Conservation (phyloP, 768 basidiomycete species). For the Tubosaeta sp. region DNA sequence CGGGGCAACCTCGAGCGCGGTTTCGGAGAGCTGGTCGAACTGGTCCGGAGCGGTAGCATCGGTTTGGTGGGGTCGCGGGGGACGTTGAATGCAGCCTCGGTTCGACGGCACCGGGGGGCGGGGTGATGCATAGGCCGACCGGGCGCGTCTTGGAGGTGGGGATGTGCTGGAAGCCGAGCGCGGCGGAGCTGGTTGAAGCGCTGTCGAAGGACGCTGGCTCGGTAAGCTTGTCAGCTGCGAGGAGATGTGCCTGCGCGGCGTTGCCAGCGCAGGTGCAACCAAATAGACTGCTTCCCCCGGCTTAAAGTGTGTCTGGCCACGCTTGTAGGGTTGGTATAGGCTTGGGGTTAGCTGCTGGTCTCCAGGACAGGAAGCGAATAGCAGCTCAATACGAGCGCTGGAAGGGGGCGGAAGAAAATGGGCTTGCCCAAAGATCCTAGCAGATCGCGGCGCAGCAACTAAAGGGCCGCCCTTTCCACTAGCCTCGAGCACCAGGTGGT, state of each 20-base stretch:
- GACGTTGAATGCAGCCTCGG: conserved; percentile 54
- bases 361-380: conserved; percentile 64
- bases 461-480: conserved; percentile 81
- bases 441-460: conserved; percentile 87
- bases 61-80: conserved; percentile 33
- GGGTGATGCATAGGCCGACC: conserved; percentile 73
- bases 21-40: conserved; percentile 74
- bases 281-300: conserved; percentile 89
- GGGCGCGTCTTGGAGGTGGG: conserved; percentile 82
- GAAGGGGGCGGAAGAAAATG: not conserved
- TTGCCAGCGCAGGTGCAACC: conserved; percentile 98
- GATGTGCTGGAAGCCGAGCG: conserved; percentile 59
- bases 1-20: conserved; percentile 48
- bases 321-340: conserved; percentile 73
- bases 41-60: conserved; percentile 62
- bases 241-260: conserved; percentile 87
- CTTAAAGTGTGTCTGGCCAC: conserved; percentile 84
- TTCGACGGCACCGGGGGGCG: conserved; percentile 51
- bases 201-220: conserved; percentile 38
- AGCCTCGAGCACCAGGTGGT: conserved; percentile 72
- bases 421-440: conserved; percentile 91
- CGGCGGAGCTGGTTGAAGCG: conserved; percentile 36
- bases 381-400: conserved; percentile 1
- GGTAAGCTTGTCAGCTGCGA: conserved; percentile 86
- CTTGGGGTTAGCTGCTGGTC: conserved; percentile 83